Percentiles rank a stretch among this genome's conserved stretches.
phyloP scores from a whole-genome alignment of 768 basidiomycete genomes.

The Epithele typhae region DNA sequence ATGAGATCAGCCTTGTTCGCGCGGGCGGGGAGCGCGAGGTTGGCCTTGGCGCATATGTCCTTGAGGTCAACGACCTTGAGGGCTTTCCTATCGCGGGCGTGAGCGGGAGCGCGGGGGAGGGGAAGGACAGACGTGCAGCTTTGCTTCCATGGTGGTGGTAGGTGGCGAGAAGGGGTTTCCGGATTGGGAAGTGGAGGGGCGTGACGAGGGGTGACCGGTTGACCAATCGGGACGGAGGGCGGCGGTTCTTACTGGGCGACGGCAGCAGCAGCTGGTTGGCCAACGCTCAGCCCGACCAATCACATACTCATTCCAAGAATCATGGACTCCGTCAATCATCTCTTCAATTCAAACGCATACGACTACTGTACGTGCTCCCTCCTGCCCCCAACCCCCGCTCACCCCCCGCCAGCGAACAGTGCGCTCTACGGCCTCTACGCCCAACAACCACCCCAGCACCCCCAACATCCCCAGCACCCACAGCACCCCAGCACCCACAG shows the following conservation, averaged over 20 bases:
- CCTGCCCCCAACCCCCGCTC: conserved; percentile 16
- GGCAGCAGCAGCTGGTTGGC: conserved; percentile 14
- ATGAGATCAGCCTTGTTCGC: conserved; percentile 68
- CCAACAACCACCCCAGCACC: conserved; percentile 16
- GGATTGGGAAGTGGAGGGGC: conserved; percentile 5
- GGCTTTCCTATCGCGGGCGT: conserved; percentile 37
- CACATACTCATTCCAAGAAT: conserved; percentile 20
- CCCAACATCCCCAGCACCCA: conserved; percentile 16
- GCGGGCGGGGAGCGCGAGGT: conserved; percentile 45
- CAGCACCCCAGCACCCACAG: conserved; percentile 9
- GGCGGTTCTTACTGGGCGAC: conserved; percentile 14
- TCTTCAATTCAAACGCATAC: conserved; percentile 54
- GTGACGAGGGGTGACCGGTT: too few relatives aligned
- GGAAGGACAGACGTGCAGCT: conserved; percentile 28
- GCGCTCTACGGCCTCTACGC: conserved; percentile 22
- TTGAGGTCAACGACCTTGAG: conserved; percentile 73
- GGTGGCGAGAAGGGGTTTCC: conserved; percentile 5
- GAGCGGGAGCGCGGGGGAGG: neutral
- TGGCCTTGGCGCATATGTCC: conserved; percentile 52
- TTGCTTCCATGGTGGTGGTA: conserved; percentile 32
- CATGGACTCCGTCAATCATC: conserved; percentile 54
- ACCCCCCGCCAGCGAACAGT: conserved; percentile 12
- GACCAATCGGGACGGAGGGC: conserved; percentile 9
- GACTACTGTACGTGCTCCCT: conserved; percentile 30
- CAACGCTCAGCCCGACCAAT: conserved; percentile 14